Evolutionary conservation across 495 filamentous ascomycete species (phyloP).

Genomic region (Podospora conica): DNA sequence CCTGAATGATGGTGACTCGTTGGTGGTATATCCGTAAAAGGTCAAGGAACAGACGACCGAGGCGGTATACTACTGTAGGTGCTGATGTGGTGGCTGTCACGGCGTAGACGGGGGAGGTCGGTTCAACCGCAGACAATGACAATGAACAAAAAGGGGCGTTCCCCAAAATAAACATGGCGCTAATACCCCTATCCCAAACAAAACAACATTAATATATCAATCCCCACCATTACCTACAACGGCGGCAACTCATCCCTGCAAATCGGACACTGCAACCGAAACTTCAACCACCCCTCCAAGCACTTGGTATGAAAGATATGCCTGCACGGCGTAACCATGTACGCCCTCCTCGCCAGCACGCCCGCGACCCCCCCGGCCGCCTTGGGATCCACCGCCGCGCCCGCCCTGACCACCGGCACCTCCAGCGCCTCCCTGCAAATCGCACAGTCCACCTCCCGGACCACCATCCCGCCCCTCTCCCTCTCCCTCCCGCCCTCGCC

Average conservation of each 20-base stretch:
- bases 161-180: neutral
- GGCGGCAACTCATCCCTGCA: conserved; percentile 86
- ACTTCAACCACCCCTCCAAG: conserved; percentile 93
- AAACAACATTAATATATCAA: neutral
- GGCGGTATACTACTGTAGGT: neutral
- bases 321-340: conserved; percentile 96
- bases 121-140: too few species aligned
- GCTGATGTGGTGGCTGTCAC: too few species aligned
- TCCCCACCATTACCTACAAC: conserved; percentile 52
- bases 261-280: conserved; percentile 88
- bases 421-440: conserved; percentile 91
- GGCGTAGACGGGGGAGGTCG: too few species aligned
- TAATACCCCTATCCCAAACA: neutral
- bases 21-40: too few species aligned
- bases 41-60: too few species aligned
- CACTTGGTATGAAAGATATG: conserved; percentile 95
- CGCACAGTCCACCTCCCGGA: conserved; percentile 67
- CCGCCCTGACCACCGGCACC: conserved; percentile 67
- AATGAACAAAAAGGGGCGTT: neutral
- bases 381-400: conserved; percentile 39
- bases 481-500: conserved; percentile 28
- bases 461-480: conserved; percentile 37
- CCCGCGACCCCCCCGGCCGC: conserved; percentile 54
- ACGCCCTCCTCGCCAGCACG: conserved; percentile 68
- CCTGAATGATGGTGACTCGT: too few species aligned